Conservation (phyloP, 2,329 filamentous ascomycete genomes). For the Akanthomyces lecanii region DNA sequence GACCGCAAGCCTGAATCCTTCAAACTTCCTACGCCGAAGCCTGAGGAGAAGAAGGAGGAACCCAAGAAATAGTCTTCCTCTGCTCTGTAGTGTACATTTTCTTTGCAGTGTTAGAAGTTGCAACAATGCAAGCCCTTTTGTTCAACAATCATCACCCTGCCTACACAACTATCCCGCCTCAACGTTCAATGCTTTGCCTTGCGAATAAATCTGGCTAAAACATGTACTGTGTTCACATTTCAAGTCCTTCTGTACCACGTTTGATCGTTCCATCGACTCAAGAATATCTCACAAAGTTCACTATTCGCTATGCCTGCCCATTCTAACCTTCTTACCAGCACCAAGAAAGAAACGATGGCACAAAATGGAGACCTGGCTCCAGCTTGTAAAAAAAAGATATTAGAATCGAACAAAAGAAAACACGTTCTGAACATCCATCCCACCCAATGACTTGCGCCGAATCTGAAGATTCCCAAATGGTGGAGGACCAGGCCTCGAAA, state of each 20-base stretch:
- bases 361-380: background rate
- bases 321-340: background rate
- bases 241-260: background rate
- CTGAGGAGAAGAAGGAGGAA: constrained; percentile 86
- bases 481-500: background rate
- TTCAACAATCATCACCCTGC: background rate
- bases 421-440: background rate
- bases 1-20: constrained; percentile 82
- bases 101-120: constrained; percentile 21
- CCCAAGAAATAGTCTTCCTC: constrained; percentile 71
- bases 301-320: constrained; percentile 10
- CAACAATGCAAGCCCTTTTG: background rate
- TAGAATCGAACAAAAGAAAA: constrained; percentile 1
- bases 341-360: background rate
- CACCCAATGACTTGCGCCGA: constrained; percentile 8
- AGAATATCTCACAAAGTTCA: constrained; percentile 12
- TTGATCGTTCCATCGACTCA: background rate
- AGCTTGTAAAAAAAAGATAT: background rate
- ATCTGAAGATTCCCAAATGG: background rate
- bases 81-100: constrained; percentile 30
- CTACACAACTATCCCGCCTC: background rate
- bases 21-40: constrained; percentile 92
- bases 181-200: no score
- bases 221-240: no score
- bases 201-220: no score